Base-by-base conservation (phyloP, 169 alveolate genomes). In the Eimeria zaria region DNA sequence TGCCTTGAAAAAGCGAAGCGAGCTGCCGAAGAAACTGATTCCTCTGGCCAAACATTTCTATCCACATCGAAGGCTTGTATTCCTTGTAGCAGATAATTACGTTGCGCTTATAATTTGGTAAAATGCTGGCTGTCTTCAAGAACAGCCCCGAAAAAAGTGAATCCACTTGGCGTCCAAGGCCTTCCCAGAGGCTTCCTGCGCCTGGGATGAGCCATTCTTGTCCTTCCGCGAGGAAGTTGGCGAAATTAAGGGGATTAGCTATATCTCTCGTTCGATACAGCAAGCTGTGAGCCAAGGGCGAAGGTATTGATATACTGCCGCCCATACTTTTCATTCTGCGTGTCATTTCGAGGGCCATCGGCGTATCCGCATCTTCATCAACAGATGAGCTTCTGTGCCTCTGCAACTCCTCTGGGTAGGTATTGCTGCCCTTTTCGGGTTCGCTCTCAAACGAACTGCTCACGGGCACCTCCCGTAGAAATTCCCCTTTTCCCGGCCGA, bases 11-110 rank as follows among this genome's bases (percentile, higher is more conserved):
- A n/a, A 94, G 67, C 7, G 96, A 67, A 18, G 96, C 94, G 14
- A 96, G 62, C 55, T 89, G 95, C 69, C 91, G 78, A 51, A 96
- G 95, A 60, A 96, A 96, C 51, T 46, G 95, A 48, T 87, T 96
- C 20, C 97, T 53, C 60, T 78, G 96, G 58, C 84, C 92, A 22
- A 96, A 67, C 95, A 87, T 91, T 67, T 96, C 97, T 58, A 96
- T 84, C 95, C 89, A 69, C 96, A 81, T 90, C n/a, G 90, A 91
- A 18, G 97, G 97, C 83, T 80, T 91, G 92, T 73, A 96, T 36
- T 60, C 95, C 58, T 89, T 90, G 64, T 96, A 96, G 64, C 96
- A 96, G 27, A 96, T 91, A 71, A 96, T 96, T 62, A 96, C 96
- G 80, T 94, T 94, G 12, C 96, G 93, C 48, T 69, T 58, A 24